Evolutionary conservation across 192 early-diverging fungal genomes (phyloP).

Genomic region (Rhizoclosmatium globosum): DNA sequence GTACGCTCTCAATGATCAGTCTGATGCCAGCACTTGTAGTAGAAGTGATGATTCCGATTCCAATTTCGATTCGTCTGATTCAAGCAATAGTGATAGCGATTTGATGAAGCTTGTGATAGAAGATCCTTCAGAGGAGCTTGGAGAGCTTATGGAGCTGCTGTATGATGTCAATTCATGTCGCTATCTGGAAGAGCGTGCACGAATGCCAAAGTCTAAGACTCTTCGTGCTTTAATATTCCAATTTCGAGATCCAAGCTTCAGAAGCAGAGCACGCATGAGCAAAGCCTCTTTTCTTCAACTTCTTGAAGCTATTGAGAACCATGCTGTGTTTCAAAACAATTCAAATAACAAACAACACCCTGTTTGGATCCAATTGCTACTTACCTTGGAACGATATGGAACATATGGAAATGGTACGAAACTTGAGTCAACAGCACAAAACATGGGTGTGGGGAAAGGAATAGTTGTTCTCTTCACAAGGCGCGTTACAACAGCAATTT

Average conservation of each 20-base stretch:
- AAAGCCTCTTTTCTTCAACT: slow-evolving; percentile 9
- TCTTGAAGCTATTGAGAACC: not conserved
- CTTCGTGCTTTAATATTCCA: not conserved
- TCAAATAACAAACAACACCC: slow-evolving; percentile 13
- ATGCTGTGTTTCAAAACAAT: slow-evolving; percentile 27
- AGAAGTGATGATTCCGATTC: not conserved
- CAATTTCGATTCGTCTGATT: not conserved
- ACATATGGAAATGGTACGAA: not conserved
- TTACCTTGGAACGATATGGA: slow-evolving; percentile 8
- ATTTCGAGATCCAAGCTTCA: not conserved
- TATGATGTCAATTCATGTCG: not conserved
- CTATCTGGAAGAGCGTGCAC: not conserved
- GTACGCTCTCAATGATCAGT: too few relatives aligned
- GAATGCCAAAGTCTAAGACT: not conserved
- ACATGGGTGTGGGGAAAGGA: slow-evolving; percentile 4
- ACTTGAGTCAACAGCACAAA: slow-evolving; percentile 5
- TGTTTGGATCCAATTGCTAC: slow-evolving; percentile 17
- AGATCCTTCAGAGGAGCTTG: too few relatives aligned
- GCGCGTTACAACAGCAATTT: slow-evolving; percentile 13
- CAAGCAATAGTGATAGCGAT: not conserved
- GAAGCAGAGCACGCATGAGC: not conserved
- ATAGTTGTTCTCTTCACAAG: not conserved
- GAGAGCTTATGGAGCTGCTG: not conserved
- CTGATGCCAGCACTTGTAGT: too few relatives aligned
- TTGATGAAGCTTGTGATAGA: not conserved